phyloP scores from a whole-genome alignment of 768 basidiomycete genomes.

The Boletus edulis region DNA sequence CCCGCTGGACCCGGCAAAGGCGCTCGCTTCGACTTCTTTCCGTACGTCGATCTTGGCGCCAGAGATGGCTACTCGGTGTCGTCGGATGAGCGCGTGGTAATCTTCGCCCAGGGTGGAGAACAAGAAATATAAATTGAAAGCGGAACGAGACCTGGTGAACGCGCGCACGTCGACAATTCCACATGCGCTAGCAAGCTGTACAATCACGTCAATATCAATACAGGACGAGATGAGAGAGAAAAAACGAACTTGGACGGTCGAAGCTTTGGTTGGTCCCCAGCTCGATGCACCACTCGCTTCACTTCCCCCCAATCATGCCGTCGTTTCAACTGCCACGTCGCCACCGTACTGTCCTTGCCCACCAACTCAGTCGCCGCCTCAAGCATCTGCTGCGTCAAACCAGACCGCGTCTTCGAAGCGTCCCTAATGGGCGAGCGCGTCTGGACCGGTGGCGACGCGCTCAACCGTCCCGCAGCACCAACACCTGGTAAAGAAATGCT shows the following conservation, averaged over 20 bases:
- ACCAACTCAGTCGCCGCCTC: constrained; percentile 35
- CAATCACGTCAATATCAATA: constrained; percentile 12
- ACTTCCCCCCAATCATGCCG: constrained; percentile 27
- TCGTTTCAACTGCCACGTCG: no score
- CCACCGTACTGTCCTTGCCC: constrained; percentile 27
- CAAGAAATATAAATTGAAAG: constrained; percentile 73
- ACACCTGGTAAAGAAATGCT: constrained; percentile 62
- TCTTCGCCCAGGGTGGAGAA: constrained; percentile 76
- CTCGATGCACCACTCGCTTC: constrained; percentile 27
- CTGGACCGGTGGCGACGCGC: constrained; percentile 26
- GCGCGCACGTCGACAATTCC: no score
- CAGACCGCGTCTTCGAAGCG: constrained; percentile 28
- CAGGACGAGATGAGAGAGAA: no score
- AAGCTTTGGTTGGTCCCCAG: constrained; percentile 21
- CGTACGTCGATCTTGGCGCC: constrained; percentile 68
- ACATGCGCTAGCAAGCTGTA: no score
- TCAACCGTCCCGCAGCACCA: constrained; percentile 41
- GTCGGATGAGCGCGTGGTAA: constrained; percentile 74
- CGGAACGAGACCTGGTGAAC: constrained; percentile 48
- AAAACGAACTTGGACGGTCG: no score
- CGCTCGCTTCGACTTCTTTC: constrained; percentile 65
- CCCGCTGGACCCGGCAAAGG: constrained; percentile 35
- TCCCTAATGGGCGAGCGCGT: constrained; percentile 26
- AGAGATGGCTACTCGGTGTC: constrained; percentile 56
- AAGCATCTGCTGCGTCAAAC: constrained; percentile 34